phyloP scores from a whole-genome alignment of 306 rosid genomes.

The Castanopsis chinensis region DNA sequence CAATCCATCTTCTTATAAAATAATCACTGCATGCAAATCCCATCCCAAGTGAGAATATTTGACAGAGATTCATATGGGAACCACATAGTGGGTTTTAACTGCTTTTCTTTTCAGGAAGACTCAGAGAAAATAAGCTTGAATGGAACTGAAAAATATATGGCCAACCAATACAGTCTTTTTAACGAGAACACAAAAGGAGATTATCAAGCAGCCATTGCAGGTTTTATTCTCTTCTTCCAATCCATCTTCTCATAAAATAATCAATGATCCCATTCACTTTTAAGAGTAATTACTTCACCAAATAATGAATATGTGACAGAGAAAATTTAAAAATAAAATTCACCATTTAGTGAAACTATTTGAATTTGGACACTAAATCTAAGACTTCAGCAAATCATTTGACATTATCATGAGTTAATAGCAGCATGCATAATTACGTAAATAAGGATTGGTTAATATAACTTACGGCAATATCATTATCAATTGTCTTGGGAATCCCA shows the following conservation, averaged over 20 bases:
- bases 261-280: background rate
- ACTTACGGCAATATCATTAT: conserved; percentile 95
- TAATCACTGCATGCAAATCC: background rate
- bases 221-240: conserved; percentile 4
- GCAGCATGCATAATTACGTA: background rate
- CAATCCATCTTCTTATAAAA: background rate
- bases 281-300: background rate
- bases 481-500: conserved; percentile 93
- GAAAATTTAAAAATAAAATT: background rate
- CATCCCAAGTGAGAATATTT: background rate
- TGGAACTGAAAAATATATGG: background rate
- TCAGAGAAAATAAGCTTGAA: background rate
- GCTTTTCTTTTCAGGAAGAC: background rate
- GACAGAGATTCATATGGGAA: background rate
- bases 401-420: background rate
- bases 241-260: background rate
- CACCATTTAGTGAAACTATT: background rate
- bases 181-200: background rate
- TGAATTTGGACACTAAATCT: background rate
- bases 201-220: background rate
- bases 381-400: background rate
- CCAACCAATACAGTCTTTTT: background rate
- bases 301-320: background rate
- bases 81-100: background rate
- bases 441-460: conserved; percentile 10